A percentile compares a stretch with the other conserved stretches of the same genome.
Conservation (phyloP, 148 eudicot species). For the Amaranthus palmeri region DNA sequence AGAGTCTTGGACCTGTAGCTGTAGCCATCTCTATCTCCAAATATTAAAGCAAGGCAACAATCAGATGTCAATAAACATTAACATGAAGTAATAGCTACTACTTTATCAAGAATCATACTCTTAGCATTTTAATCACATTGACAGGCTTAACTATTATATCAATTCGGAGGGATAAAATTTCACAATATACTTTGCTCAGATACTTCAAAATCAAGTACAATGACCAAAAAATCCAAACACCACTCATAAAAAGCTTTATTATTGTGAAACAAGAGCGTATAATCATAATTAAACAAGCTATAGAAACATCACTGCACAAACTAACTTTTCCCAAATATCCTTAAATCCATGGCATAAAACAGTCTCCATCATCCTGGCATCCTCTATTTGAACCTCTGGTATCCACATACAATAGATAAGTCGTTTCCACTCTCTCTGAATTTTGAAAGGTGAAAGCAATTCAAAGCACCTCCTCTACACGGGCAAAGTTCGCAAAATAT, state of each 20-base stretch:
- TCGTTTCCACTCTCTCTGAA: constrained; percentile 38
- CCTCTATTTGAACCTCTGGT: constrained; percentile 74
- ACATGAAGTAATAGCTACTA: background rate
- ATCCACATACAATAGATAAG: constrained; percentile 70
- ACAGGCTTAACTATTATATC: background rate
- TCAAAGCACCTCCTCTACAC: constrained; percentile 78
- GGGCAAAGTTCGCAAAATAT: constrained; percentile 71
- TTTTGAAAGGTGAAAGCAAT: constrained; percentile 22
- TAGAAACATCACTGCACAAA: constrained; percentile 89
- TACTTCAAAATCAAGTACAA: background rate
- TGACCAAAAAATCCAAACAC: constrained; percentile 7
- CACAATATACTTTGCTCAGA: background rate
- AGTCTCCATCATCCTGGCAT: constrained; percentile 83
- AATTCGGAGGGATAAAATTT: background rate
- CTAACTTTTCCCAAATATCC: constrained; percentile 64
- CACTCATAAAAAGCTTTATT: constrained; percentile 12
- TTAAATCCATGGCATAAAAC: constrained; percentile 55
- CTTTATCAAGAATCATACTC: background rate
- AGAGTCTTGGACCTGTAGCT: too few relatives aligned
- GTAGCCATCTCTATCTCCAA: background rate
- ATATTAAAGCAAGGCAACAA: background rate
- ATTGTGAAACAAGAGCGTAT: constrained; percentile 30
- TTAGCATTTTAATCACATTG: background rate
- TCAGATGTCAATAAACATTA: background rate
- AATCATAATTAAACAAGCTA: constrained; percentile 36